Conservation (phyloP, 176 grass and related monocot species). For the Juncus effusus region DNA sequence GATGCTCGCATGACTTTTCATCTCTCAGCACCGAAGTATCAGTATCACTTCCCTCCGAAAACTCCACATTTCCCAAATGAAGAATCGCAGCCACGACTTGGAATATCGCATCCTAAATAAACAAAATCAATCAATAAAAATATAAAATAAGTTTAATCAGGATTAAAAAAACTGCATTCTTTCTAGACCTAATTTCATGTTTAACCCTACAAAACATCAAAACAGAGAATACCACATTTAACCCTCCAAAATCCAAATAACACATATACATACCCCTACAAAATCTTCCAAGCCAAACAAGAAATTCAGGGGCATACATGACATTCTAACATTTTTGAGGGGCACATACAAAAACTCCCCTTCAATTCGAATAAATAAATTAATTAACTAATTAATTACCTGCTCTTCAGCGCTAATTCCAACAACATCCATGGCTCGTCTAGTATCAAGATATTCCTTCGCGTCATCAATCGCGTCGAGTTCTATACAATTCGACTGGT, state of each 20-base stretch:
- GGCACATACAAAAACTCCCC: background rate
- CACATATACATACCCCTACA: background rate
- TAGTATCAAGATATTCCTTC: conserved; percentile 78
- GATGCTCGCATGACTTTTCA: conserved; percentile 81
- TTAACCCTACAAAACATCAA: background rate
- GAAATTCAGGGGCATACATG: background rate
- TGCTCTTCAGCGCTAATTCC: conserved; percentile 88
- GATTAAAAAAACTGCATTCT: background rate
- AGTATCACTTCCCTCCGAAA: conserved; percentile 73
- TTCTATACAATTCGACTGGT: conserved; percentile 88
- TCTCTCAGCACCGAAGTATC: conserved; percentile 90
- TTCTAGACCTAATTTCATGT: background rate
- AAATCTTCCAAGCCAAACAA: background rate
- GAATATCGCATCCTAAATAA: conserved; percentile 82
- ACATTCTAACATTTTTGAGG: background rate
- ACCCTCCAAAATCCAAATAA: background rate
- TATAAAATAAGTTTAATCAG: background rate
- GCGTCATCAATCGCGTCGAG: conserved; percentile 85
- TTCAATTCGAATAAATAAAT: conserved; percentile 3
- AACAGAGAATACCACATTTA: background rate
- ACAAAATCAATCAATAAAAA: background rate
- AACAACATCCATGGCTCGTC: conserved; percentile 83
- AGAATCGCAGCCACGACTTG: conserved; percentile 97
- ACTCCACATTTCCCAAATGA: conserved; percentile 93
- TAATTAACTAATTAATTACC: conserved; percentile 27